Percentiles rank a stretch among this genome's conserved stretches.
These are phyloP conservation scores for Coemansia reversa DNA, from an alignment of 192 early-diverging fungal species.

Conservation along the genomic window DNA sequence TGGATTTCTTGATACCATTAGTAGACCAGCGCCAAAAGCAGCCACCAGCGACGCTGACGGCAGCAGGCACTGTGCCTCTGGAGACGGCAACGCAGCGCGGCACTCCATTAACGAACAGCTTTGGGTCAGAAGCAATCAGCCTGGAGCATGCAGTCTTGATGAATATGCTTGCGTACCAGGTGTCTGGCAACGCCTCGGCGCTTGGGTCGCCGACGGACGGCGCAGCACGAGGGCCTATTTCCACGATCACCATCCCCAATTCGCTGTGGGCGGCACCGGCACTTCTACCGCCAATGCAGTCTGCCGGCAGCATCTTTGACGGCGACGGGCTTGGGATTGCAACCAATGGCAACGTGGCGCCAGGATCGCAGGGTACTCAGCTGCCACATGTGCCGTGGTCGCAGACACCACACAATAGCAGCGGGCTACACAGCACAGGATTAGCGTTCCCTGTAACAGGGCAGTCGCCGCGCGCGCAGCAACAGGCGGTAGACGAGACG, in stretches of 20 bases:
- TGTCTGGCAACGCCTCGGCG: conserved; percentile 37
- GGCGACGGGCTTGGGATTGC: background rate
- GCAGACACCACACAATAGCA: conserved; percentile 1
- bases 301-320: conserved; percentile 4
- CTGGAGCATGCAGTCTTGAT: conserved; percentile 87
- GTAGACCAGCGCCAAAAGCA: conserved; percentile 25
- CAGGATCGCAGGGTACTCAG: conserved; percentile 10
- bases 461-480: conserved; percentile 19
- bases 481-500: conserved; percentile 19
- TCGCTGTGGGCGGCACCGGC: conserved; percentile 43
- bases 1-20: conserved; percentile 38
- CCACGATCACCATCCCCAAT: conserved; percentile 50
- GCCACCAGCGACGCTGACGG: conserved; percentile 12
- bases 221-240: conserved; percentile 23
- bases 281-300: conserved; percentile 5
- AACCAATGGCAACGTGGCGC: conserved; percentile 11
- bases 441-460: conserved; percentile 11
- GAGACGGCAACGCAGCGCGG: conserved; percentile 16
- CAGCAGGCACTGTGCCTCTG: conserved; percentile 3
- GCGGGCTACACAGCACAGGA: background rate
- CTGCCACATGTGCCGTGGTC: conserved; percentile 32
- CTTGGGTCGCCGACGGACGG: conserved; percentile 13
- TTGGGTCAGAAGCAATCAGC: conserved; percentile 86
- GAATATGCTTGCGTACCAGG: conserved; percentile 79
- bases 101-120: conserved; percentile 45